A percentile compares a stretch with the other conserved stretches of the same genome.
phyloP scores from a whole-genome alignment of 176 grass and related monocot genomes.

The Luzula sylvatica region DNA sequence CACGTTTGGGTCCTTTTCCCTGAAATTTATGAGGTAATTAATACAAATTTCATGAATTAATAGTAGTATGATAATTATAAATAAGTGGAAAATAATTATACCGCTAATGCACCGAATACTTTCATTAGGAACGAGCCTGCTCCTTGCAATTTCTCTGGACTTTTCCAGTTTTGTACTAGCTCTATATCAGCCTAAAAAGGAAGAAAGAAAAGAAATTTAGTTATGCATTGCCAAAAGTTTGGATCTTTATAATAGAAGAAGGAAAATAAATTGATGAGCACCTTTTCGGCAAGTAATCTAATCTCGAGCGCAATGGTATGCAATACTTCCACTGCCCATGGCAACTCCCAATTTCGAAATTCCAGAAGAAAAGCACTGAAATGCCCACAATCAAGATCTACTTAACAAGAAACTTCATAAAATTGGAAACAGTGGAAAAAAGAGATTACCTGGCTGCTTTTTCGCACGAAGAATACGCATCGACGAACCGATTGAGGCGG shows the following conservation, averaged over 20 bases:
- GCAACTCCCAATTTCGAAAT: conserved; percentile 90
- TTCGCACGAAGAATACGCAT: conserved; percentile 75
- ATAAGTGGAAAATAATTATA: conserved; percentile 27
- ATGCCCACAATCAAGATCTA: conserved; percentile 14
- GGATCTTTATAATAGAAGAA: background rate
- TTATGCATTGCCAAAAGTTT: background rate
- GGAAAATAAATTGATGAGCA: conserved; percentile 22
- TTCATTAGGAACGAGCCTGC: conserved; percentile 91
- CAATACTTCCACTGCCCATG: conserved; percentile 89
- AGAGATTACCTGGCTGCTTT: conserved; percentile 57
- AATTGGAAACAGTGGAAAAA: background rate
- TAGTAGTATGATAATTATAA: background rate
- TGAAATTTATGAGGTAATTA: conserved; percentile 7
- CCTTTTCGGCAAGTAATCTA: conserved; percentile 83
- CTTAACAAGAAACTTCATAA: background rate
- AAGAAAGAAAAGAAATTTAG: conserved; percentile 6
- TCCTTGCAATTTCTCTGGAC: conserved; percentile 75
- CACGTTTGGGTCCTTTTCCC: conserved; percentile 92
- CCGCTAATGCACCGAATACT: conserved; percentile 68
- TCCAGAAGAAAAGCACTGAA: conserved; percentile 88
- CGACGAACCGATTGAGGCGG: conserved; percentile 47
- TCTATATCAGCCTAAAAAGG: conserved; percentile 72
- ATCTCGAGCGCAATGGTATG: conserved; percentile 77
- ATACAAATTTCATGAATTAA: background rate
- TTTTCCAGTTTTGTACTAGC: conserved; percentile 58